Base-by-base conservation (phyloP, 345 rosid genomes). In the Eucalyptus globulus region DNA sequence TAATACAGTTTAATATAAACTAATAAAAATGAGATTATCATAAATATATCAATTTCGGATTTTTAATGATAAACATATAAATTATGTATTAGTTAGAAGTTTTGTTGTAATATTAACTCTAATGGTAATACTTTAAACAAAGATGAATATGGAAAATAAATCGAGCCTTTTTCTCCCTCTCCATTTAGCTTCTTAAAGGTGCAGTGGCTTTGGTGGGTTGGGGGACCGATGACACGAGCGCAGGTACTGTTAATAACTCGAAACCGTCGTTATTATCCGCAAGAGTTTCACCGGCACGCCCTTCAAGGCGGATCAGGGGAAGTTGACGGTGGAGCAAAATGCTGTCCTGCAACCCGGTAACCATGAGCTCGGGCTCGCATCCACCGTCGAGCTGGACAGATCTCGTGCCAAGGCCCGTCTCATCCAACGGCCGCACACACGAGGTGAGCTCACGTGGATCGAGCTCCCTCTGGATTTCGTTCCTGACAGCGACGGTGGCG, bases 1-100 rank as follows among this genome's bases (percentile, higher is more conserved):
- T 56, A 24, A 56, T 56, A 0, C 1, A 56, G 0, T 56, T 56
- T 56, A 24, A 56, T 22, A 56, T 0, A 56, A 56, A 22, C 0
- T 56, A 56, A 56, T 19, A 0, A 56, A 22, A 24, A 10, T 56
- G 0, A 56, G 0, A 0, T 56, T 56, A 26, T 56, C 29, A 22
- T 2, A 24, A 9, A 10, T 24, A 56, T 56, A 24, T 56, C 9
- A 24, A 56, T 56, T 56, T 5, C 3, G 0, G 0, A 4, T 56
- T 56, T 56, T 56, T 24, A 22, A 56, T 0, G 60, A 56, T 56
- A 56, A 22, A 56, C 0, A 1, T 56, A 2, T 56, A 29, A 56
- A 3, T 53, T 10, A 1, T 56, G 14, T 56, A 56, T 24, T 56
- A 56, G 3, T 56, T 56, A 9, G 0, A 3, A 56, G 0, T 11